Evolutionary conservation across 1,284 basidiomycete genomes (phyloP).

Genomic region (Moesziomyces sp.): DNA sequence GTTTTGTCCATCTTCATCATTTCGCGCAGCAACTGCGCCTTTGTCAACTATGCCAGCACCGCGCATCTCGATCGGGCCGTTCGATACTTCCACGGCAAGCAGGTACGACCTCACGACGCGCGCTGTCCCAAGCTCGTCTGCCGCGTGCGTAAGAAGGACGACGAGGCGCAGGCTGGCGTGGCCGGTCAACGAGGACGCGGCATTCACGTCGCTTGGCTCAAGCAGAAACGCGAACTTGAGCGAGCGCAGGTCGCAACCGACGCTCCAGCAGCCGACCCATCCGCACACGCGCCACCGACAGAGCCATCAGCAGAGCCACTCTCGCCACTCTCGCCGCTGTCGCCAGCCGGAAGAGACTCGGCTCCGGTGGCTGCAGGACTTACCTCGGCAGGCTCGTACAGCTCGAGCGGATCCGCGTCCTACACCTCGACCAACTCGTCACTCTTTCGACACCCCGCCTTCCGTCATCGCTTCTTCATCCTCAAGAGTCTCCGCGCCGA

Average conservation of each 20-base stretch:
- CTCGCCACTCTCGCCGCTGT: constrained; percentile 15
- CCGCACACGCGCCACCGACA: background rate
- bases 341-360: constrained; percentile 12
- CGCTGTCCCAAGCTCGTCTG: constrained; percentile 84
- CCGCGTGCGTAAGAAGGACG: constrained; percentile 82
- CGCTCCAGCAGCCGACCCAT: background rate
- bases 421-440: constrained; percentile 70
- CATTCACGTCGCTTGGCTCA: constrained; percentile 80
- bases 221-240: constrained; percentile 71
- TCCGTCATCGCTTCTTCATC: constrained; percentile 89
- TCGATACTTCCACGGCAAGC: constrained; percentile 76
- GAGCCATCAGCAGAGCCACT: constrained; percentile 12
- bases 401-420: constrained; percentile 52
- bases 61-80: constrained; percentile 78
- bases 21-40: constrained; percentile 88
- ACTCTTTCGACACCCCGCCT: constrained; percentile 78
- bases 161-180: constrained; percentile 88
- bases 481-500: constrained; percentile 81
- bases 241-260: constrained; percentile 8
- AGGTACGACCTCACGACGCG: constrained; percentile 76
- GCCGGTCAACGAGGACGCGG: constrained; percentile 88
- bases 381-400: constrained; percentile 33
- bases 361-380: constrained; percentile 15
- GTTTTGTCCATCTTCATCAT: constrained; percentile 92
- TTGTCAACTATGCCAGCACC: constrained; percentile 84